Conservation (phyloP, 179 eudicot genomes). For the Carnegiea gigantea region DNA sequence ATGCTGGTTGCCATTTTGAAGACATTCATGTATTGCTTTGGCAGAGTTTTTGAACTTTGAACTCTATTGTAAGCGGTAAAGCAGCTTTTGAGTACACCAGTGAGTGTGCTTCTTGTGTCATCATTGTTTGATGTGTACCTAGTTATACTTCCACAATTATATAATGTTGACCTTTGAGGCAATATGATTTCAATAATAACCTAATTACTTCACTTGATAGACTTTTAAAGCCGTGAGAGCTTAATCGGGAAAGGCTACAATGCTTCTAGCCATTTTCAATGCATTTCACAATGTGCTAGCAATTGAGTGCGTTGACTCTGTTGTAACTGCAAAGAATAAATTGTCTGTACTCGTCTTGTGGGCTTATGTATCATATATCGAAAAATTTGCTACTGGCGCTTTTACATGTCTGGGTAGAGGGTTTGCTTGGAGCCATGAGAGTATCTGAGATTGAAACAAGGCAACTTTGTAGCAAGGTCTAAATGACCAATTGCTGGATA, state of each 20-base stretch:
- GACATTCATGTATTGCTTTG: neutral
- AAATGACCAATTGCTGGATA: neutral
- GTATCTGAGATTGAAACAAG: neutral
- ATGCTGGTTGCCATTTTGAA: neutral
- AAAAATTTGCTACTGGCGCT: neutral
- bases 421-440: neutral
- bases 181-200: neutral
- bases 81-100: neutral
- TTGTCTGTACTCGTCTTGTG: neutral
- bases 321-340: neutral
- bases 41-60: neutral
- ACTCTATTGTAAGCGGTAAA: neutral
- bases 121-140: neutral
- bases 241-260: neutral
- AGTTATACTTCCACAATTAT: neutral
- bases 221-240: neutral
- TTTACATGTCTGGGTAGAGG: neutral
- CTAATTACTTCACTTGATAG: neutral
- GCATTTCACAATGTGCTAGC: neutral
- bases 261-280: neutral
- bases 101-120: neutral
- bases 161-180: neutral
- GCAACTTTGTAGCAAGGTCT: neutral
- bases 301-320: neutral
- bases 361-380: neutral